Conservation (phyloP, 495 filamentous ascomycete genomes). For the Aspergillus taichungensis region DNA sequence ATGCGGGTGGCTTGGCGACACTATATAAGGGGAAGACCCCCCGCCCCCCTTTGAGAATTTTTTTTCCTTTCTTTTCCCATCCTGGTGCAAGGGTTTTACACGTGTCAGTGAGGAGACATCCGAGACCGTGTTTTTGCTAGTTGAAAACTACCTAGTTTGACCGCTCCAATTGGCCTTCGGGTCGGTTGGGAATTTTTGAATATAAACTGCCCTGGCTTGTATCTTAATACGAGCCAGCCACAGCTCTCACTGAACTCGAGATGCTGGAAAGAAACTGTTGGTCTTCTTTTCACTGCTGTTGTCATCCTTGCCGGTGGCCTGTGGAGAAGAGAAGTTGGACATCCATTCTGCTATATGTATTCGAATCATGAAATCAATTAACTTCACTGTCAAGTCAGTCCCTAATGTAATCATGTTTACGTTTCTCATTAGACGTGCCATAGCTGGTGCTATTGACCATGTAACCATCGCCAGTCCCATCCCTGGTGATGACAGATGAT, state of each 20-base stretch:
- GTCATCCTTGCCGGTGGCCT: conserved; percentile 33
- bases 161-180: conserved; percentile 36
- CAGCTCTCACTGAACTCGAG: conserved; percentile 6
- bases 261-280: conserved; percentile 5
- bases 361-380: no score
- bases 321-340: conserved; percentile 33
- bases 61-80: conserved; percentile 39
- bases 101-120: conserved; percentile 50
- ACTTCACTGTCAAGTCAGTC: not conserved
- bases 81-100: conserved; percentile 49
- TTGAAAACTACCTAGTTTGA: conserved; percentile 51
- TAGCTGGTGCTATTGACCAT: no score
- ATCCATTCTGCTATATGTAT: not conserved
- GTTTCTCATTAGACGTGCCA: no score
- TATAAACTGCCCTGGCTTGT: conserved; percentile 21
- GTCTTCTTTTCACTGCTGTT: conserved; percentile 42
- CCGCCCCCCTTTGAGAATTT: conserved; percentile 11
- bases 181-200: conserved; percentile 46
- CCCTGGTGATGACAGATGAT: no score
- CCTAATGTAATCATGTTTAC: not conserved
- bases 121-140: conserved; percentile 52
- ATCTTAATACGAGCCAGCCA: conserved; percentile 12
- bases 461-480: no score
- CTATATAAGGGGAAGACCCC: conserved; percentile 13
- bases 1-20: conserved; percentile 1